Evolutionary conservation across 164 flowering plant species (phyloP).

Genomic region (Dillenia suffruticosa): DNA sequence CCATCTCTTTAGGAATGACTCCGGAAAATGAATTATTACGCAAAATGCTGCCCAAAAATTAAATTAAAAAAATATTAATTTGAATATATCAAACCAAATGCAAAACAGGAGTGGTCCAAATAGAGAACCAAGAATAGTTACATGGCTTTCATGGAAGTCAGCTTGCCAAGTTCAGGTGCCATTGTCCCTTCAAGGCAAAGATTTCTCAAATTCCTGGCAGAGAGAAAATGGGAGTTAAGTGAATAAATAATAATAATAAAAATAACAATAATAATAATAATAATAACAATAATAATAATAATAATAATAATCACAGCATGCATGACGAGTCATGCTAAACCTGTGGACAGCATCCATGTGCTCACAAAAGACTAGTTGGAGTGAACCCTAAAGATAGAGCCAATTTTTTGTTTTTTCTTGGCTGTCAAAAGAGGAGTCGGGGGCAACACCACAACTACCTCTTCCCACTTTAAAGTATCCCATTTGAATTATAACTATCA

Average conservation of each 20-base stretch:
- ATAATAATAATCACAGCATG: neutral
- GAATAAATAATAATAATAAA: constrained; percentile 1
- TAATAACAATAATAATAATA: neutral
- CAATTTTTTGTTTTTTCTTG: too few species aligned
- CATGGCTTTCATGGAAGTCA: constrained; percentile 37
- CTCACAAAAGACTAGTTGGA: too few species aligned
- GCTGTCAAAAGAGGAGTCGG: too few species aligned
- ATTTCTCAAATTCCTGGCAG: constrained; percentile 43
- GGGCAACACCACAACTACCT: too few species aligned
- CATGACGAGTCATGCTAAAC: too few species aligned
- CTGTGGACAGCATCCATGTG: too few species aligned
- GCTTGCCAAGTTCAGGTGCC: constrained; percentile 42
- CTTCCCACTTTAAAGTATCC: too few species aligned
- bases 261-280: neutral
- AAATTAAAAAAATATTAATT: neutral
- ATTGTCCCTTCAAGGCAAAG: constrained; percentile 45
- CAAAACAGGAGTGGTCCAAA: too few species aligned
- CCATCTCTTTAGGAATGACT: constrained; percentile 53
- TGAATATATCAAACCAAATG: neutral
- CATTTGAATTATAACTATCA: too few species aligned
- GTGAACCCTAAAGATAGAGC: too few species aligned
- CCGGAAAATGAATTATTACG: constrained; percentile 71
- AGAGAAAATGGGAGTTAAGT: constrained; percentile 2
- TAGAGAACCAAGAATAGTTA: constrained; percentile 17
- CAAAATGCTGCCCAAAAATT: constrained; percentile 39